Conservation (phyloP, 768 basidiomycete species). For the Russula dissimulans region DNA sequence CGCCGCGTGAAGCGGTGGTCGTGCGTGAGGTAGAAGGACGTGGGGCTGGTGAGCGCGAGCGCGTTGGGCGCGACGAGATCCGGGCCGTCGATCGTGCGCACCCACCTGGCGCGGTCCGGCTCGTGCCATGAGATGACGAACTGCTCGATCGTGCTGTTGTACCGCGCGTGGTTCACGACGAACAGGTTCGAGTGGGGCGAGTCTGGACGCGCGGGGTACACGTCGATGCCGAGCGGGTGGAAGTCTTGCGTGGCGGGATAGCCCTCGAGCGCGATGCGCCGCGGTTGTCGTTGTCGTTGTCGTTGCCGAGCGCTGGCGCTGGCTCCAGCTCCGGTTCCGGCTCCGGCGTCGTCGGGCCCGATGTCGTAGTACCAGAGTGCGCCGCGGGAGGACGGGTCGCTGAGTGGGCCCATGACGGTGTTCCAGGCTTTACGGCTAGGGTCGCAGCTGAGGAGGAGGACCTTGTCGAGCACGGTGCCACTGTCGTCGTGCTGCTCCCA, state of each 20-base stretch:
- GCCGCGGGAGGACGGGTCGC: conserved; percentile 48
- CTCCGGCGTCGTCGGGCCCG: not conserved
- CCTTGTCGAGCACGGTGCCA: conserved; percentile 35
- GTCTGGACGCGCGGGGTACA: conserved; percentile 42
- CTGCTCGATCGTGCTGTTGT: conserved; percentile 56
- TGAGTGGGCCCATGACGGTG: conserved; percentile 66
- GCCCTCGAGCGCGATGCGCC: conserved; percentile 36
- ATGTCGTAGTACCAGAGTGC: conserved; percentile 46
- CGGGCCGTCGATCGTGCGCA: conserved; percentile 51
- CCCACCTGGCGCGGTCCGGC: conserved; percentile 38
- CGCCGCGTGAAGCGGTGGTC: conserved; percentile 64
- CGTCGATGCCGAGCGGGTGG: conserved; percentile 60
- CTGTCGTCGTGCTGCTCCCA: conserved; percentile 47
- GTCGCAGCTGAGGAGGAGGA: conserved; percentile 43
- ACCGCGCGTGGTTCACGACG: conserved; percentile 59
- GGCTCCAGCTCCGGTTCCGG: too few relatives aligned
- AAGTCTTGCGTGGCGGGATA: conserved; percentile 56
- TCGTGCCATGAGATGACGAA: conserved; percentile 43
- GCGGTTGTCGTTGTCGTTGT: conserved; percentile 23
- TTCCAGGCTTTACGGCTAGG: conserved; percentile 55
- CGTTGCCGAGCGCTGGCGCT: not conserved
- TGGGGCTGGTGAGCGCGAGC: conserved; percentile 53
- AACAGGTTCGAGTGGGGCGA: conserved; percentile 45
- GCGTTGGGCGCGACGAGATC: conserved; percentile 60
- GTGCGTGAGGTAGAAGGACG: conserved; percentile 64